These are phyloP conservation scores for Verticillium isaacii DNA, from an alignment of 2,329 filamentous ascomycete species.

Conservation along the genomic window DNA sequence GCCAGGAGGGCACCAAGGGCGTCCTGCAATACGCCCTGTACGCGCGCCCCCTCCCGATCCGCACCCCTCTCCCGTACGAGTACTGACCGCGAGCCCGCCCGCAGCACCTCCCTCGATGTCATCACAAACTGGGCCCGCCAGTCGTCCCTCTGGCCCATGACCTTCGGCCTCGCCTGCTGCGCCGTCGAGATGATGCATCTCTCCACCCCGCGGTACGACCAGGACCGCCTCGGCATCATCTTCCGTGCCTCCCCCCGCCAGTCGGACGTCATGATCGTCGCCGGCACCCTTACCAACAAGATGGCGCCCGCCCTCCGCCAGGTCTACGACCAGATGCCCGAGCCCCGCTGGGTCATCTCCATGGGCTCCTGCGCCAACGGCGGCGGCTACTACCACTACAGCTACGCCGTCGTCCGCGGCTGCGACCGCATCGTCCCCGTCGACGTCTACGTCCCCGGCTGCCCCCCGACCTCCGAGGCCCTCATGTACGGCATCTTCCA, in stretches of 20 bases:
- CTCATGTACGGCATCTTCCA: constrained; percentile 69
- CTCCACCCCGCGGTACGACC: constrained; percentile 83
- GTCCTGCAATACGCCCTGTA: constrained; percentile 84
- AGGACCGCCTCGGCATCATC: constrained; percentile 84
- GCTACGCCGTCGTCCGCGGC: constrained; percentile 67
- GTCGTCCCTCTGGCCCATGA: constrained; percentile 83
- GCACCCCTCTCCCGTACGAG: neutral
- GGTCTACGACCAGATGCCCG: constrained; percentile 94
- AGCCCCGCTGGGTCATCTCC: constrained; percentile 78
- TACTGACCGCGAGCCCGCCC: constrained; percentile 4
- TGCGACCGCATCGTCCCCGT: constrained; percentile 75
- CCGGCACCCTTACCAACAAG: constrained; percentile 91
- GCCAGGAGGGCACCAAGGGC: constrained; percentile 75
- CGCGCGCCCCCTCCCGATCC: constrained; percentile 26
- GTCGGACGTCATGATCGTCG: constrained; percentile 90
- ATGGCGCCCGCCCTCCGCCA: constrained; percentile 89
- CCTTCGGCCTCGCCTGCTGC: constrained; percentile 84
- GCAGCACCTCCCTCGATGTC: constrained; percentile 71
- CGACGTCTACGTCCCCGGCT: constrained; percentile 76
- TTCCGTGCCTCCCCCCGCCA: constrained; percentile 85
- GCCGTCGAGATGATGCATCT: constrained; percentile 92
- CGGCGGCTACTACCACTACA: constrained; percentile 84
- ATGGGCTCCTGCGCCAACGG: constrained; percentile 86
- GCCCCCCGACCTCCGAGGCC: constrained; percentile 58
- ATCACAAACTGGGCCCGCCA: constrained; percentile 82